Conservation (phyloP, 345 rosid species). For the Citrus cavaleriei region DNA sequence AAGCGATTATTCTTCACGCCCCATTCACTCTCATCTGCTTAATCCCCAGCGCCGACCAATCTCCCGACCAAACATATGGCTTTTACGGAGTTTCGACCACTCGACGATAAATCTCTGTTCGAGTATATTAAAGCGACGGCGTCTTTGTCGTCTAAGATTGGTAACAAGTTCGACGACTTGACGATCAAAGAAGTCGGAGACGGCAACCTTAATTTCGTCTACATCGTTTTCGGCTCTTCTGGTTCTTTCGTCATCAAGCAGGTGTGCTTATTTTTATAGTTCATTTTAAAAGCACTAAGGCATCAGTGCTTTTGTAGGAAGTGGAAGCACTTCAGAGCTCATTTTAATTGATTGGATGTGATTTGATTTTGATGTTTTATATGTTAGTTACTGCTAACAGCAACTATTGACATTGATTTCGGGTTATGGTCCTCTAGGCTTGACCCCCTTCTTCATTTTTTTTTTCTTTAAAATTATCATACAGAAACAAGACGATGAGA, state of each 20-base stretch:
- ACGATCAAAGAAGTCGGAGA: slow-evolving; percentile 89
- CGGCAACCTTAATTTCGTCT: slow-evolving; percentile 92
- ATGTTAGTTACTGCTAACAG: neutral
- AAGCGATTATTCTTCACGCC: neutral
- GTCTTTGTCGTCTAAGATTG: slow-evolving; percentile 59
- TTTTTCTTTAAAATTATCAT: neutral
- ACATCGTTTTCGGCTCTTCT: slow-evolving; percentile 54
- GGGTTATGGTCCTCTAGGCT: neutral
- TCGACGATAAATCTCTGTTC: slow-evolving; percentile 65
- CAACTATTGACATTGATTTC: neutral
- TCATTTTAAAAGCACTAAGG: neutral
- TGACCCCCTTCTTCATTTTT: too few relatives aligned
- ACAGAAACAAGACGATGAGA: neutral
- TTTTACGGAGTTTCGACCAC: slow-evolving; percentile 59
- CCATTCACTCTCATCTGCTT: neutral
- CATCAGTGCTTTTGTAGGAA: neutral
- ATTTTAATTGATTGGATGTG: neutral
- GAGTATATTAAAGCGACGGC: slow-evolving; percentile 82
- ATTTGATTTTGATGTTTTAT: neutral
- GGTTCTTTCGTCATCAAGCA: slow-evolving; percentile 90
- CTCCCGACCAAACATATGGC: slow-evolving; percentile 31
- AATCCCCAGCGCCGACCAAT: neutral
- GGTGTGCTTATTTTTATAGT: slow-evolving; percentile 38
- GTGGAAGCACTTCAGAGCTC: neutral
- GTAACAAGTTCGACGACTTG: slow-evolving; percentile 53